Evolutionary conservation across 495 filamentous ascomycete genomes (phyloP), one percentile per base, ranked within the genome.

Genomic region (Penicillium dipodomyicola): DNA sequence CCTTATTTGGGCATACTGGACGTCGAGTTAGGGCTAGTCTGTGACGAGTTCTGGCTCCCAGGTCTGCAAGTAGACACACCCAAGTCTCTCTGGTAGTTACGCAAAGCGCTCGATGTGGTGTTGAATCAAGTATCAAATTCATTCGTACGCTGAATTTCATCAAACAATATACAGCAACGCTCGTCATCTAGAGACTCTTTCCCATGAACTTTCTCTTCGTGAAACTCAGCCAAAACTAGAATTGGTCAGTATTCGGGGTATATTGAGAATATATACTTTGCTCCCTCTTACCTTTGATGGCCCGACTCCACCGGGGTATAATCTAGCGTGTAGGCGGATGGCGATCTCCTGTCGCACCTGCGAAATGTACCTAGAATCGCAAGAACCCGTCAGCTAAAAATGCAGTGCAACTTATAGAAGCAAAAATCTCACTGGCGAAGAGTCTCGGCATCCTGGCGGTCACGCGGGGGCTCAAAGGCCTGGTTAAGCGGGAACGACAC

Each of bases 171-270:
- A 67, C 58, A 67, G 56, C 48, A 59, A 50, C 33, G 54, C 32
- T 53, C 47, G 29, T 46, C 56, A 29, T 63, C 76, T 78, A 91
- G 69, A 92, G 79, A 64, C 84, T 85, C 82, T 96, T 97, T 67
- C 92, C 92, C 95, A 98, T 97, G 72, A 98, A 98, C 81, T 96
- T 96, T 71, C 94, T 85, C 84, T 97, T 98, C 46, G 89, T 88
- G 72, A 96, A 98, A 78, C 93, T 97, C 62, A 98, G 77, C 94
- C 94, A 98, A 88, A 92, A 97, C 84, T 88, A 56, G 19, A 32
- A 8, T 20, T 6, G 10, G 49, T 58, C 11, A 65, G 62, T 51
- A 55, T 52, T 30, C 25, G 9, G 1, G 4, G 15, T 30, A 2
- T 2, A 47, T 23, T 4, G 12, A 3, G 7, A 32, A 20, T n/a